Evolutionary conservation across 2,329 filamentous ascomycete genomes (phyloP), one percentile per base, ranked within the genome.

Genomic region (Fusarium odoratissimum): DNA sequence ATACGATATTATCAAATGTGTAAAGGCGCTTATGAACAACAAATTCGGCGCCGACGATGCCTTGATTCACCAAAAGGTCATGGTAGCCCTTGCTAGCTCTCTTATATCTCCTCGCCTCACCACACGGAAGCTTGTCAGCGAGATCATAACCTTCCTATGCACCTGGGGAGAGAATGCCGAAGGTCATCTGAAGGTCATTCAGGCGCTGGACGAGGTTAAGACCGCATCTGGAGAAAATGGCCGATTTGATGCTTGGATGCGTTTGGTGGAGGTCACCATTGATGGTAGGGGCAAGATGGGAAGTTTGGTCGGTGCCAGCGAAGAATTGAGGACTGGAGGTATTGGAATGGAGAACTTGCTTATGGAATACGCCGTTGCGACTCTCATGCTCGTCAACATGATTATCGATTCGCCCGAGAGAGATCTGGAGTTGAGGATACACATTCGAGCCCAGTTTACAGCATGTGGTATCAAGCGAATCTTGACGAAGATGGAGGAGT

Each of bases 221-320:
- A 89, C 88, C 48, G 90, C 95, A 78, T 92, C 95, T 78, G 93
- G 92, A 69, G 96, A 98, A 82, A 98, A 97, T 83, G 95, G 96
- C 42, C 91, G 96, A 3, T 99, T 99, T 79, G 96, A 99, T 82
- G 92, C 95, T 41, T 99, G 96, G 96, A 97, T 99, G 94, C 94
- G 96, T 67, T 92, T 98, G 67, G 95, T 98, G 45, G 96, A 98
- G 83, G 95, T 98, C 76, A 98, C 95, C 2, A 91, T 98, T 72
- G 96, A 98, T 82, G 96, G 96, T 42, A 92, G 96, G 79, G 96
- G 96, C 77, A 99, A 98, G 88, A 98, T 99, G 95, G 96, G 96
- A 77, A 98, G 95, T 84, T 86, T 98, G 76, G 96, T 99, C 33
- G 96, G 96, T 73, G 96, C 96, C 37, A 98, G 95, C 79, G 96